These are phyloP conservation scores for Mortierella sp. DNA, from an alignment of 371 early-diverging fungal species.

Conservation along the genomic window DNA sequence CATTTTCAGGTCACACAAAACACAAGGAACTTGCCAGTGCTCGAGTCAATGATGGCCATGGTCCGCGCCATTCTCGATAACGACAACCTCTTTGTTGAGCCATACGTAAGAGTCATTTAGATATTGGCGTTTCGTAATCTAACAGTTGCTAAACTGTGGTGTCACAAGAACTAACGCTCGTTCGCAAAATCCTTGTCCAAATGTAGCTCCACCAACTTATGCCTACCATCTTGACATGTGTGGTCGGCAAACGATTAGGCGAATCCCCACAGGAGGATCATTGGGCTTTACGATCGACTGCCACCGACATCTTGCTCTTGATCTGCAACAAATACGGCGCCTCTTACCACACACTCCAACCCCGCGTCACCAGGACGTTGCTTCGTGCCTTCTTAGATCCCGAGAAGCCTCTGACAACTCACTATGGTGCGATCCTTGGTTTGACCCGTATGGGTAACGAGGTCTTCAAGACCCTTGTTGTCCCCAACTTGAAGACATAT, in stretches of 20 bases:
- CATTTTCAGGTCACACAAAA: slow-evolving; percentile 76
- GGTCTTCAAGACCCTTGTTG: slow-evolving; percentile 78
- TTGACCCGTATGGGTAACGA: slow-evolving; percentile 84
- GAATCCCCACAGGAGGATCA: slow-evolving; percentile 78
- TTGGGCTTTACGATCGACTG: slow-evolving; percentile 85
- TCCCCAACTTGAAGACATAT: slow-evolving; percentile 84
- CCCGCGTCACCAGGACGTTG: slow-evolving; percentile 91
- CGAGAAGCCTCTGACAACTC: slow-evolving; percentile 81
- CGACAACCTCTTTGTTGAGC: slow-evolving; percentile 95
- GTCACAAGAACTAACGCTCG: background rate
- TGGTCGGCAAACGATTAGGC: slow-evolving; percentile 91
- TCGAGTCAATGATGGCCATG: slow-evolving; percentile 87
- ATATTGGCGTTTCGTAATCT: background rate
- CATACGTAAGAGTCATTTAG: slow-evolving; percentile 80
- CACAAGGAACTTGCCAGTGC: slow-evolving; percentile 75
- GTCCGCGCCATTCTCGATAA: slow-evolving; percentile 91
- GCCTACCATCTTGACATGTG: slow-evolving; percentile 96
- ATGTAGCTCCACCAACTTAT: slow-evolving; percentile 96
- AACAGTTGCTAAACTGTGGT: background rate
- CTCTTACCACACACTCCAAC: slow-evolving; percentile 88
- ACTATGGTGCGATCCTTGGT: slow-evolving; percentile 93
- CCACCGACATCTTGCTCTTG: slow-evolving; percentile 80
- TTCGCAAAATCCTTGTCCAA: background rate
- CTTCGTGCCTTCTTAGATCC: slow-evolving; percentile 92
- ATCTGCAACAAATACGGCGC: slow-evolving; percentile 83